Conservation (phyloP, 345 rosid genomes). For the Turritis glabra region DNA sequence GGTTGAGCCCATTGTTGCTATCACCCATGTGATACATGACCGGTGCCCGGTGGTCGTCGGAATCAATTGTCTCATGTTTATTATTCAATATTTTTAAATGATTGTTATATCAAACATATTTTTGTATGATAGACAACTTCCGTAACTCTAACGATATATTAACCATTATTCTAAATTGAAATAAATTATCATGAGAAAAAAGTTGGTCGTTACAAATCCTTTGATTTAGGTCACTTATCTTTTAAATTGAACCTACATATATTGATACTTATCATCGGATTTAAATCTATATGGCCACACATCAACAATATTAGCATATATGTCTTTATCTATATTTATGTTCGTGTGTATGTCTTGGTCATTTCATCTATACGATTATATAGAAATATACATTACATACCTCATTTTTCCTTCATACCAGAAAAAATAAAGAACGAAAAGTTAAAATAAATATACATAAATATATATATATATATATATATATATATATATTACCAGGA, state of each 20-base stretch:
- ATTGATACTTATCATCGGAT: background rate
- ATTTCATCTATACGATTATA: background rate
- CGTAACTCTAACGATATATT: too few relatives aligned
- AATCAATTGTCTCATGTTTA: too few relatives aligned
- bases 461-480: too few relatives aligned
- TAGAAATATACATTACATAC: background rate
- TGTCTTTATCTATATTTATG: background rate
- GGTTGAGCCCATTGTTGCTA: background rate
- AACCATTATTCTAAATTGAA: background rate
- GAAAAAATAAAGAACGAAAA: background rate
- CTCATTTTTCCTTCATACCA: too few relatives aligned
- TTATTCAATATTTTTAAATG: too few relatives aligned
- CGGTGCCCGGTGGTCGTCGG: too few relatives aligned
- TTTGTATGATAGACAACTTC: too few relatives aligned
- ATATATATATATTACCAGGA: too few relatives aligned
- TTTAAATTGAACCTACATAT: background rate
- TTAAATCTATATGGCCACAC: background rate
- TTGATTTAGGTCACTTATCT: background rate
- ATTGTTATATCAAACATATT: too few relatives aligned
- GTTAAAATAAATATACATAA: background rate
- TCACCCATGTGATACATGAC: too few relatives aligned
- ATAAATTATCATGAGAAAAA: too few relatives aligned
- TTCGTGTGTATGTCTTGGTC: background rate
- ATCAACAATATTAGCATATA: background rate
- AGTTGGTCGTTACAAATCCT: background rate